Percentiles rank a stretch among this genome's conserved stretches.
Evolutionary conservation across 495 filamentous ascomycete genomes (phyloP).

Genomic region (Geopyxis carbonaria): DNA sequence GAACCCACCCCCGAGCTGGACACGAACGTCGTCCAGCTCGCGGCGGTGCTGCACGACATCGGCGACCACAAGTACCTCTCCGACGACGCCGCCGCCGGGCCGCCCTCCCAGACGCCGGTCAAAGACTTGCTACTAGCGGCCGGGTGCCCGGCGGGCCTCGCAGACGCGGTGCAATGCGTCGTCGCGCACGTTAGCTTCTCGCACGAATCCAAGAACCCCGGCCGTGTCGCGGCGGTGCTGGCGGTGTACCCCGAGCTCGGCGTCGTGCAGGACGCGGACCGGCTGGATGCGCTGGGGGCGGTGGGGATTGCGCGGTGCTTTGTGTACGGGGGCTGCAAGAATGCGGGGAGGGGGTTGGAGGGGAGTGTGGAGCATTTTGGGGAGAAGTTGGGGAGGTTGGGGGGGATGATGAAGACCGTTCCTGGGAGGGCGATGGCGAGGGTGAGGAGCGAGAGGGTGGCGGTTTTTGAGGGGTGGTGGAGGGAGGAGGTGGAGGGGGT

Average conservation of each 20-base stretch:
- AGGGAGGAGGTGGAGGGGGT: slow-evolving; percentile 37
- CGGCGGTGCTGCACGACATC: slow-evolving; percentile 72
- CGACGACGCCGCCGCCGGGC: background rate
- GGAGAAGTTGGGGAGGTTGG: slow-evolving; percentile 59
- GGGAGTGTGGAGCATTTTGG: slow-evolving; percentile 56
- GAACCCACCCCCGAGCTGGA: slow-evolving; percentile 30
- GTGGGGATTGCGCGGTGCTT: slow-evolving; percentile 67
- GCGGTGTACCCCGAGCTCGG: slow-evolving; percentile 51
- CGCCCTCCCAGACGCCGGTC: slow-evolving; percentile 5
- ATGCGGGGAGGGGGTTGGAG: slow-evolving; percentile 33
- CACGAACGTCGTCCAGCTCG: slow-evolving; percentile 44
- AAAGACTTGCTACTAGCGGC: slow-evolving; percentile 39
- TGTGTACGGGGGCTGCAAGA: slow-evolving; percentile 52
- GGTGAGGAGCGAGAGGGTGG: slow-evolving; percentile 45
- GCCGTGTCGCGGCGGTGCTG: slow-evolving; percentile 36
- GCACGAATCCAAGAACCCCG: slow-evolving; percentile 47
- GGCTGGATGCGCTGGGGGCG: slow-evolving; percentile 74
- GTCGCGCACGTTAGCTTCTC: slow-evolving; percentile 60
- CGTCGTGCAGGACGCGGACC: slow-evolving; percentile 79
- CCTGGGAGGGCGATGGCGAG: slow-evolving; percentile 49
- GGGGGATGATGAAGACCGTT: slow-evolving; percentile 69
- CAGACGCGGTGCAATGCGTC: slow-evolving; percentile 47
- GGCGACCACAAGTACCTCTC: slow-evolving; percentile 72
- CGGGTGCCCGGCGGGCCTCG: slow-evolving; percentile 38
- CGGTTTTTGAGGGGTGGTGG: slow-evolving; percentile 55